Conservation (phyloP, 1,284 basidiomycete species). For the Inonotus hispidus region DNA sequence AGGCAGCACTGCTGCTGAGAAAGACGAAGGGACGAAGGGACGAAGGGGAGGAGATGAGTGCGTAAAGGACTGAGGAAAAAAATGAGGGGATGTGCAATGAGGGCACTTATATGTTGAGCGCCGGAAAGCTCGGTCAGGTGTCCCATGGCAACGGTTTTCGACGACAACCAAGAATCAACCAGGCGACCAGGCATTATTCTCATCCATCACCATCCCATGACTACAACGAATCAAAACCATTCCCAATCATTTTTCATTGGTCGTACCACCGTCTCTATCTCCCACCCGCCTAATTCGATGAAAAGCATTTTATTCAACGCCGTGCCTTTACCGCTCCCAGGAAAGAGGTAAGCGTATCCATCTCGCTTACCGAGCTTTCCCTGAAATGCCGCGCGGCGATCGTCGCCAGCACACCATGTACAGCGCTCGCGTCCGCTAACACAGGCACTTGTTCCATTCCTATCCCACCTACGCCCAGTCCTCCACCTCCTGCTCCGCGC, state of each 20-base stretch:
- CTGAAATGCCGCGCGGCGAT: constrained; percentile 68
- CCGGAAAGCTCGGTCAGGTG: constrained; percentile 18
- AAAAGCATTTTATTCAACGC: constrained; percentile 30
- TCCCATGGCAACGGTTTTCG: constrained; percentile 4
- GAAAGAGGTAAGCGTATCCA: constrained; percentile 74
- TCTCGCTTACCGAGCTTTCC: constrained; percentile 56
- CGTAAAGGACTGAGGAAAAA: constrained; percentile 20
- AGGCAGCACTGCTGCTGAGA: constrained; percentile 37
- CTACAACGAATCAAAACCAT: constrained; percentile 1
- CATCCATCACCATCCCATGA: not conserved
- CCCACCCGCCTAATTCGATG: constrained; percentile 2
- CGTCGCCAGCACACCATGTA: constrained; percentile 56
- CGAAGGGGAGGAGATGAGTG: constrained; percentile 20
- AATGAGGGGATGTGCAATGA: constrained; percentile 12
- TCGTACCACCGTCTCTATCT: not conserved
- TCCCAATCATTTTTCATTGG: not conserved
- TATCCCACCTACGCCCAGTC: constrained; percentile 27
- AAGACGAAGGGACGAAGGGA: constrained; percentile 20
- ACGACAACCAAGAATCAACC: not conserved
- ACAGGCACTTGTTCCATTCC: constrained; percentile 40
- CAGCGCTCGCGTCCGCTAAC: constrained; percentile 59
- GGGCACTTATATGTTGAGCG: constrained; percentile 19
- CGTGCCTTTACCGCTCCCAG: constrained; percentile 65
- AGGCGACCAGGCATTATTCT: not conserved
- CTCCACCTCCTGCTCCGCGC: constrained; percentile 31